These are phyloP conservation scores for Coemansia sp. DNA, from an alignment of 192 early-diverging fungal species.

Conservation along the genomic window DNA sequence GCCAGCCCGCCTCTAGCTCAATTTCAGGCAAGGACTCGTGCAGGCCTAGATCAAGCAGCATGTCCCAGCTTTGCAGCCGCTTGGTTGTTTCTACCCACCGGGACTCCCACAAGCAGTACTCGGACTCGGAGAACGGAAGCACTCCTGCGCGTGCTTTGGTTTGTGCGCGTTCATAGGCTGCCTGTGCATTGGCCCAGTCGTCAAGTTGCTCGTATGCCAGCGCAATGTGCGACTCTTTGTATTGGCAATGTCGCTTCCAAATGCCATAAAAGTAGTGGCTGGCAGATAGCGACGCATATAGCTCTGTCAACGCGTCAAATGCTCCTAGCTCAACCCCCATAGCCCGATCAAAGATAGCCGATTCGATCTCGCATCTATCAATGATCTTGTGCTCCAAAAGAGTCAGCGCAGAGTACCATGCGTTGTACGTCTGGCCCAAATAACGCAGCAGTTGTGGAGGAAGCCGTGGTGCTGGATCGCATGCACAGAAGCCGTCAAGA, in stretches of 20 bases:
- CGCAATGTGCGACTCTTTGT: conserved; percentile 92
- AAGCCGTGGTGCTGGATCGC: conserved; percentile 68
- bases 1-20: conserved; percentile 89
- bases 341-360: conserved; percentile 38
- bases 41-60: conserved; percentile 87
- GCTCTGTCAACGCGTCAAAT: conserved; percentile 83
- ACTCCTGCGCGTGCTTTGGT: conserved; percentile 82
- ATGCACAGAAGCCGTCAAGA: conserved; percentile 79
- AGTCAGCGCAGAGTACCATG: conserved; percentile 86
- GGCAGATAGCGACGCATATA: conserved; percentile 83
- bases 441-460: conserved; percentile 94
- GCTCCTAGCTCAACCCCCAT: conserved; percentile 80
- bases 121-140: conserved; percentile 87
- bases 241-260: conserved; percentile 86
- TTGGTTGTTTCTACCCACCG: conserved; percentile 91
- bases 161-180: conserved; percentile 89
- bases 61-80: conserved; percentile 96
- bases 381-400: conserved; percentile 67
- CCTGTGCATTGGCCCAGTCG: conserved; percentile 90
- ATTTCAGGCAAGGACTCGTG: conserved; percentile 86
- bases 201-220: conserved; percentile 93
- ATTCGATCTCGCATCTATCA: conserved; percentile 50
- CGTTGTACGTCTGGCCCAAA: conserved; percentile 86
- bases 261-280: conserved; percentile 90
- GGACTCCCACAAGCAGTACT: conserved; percentile 97